Evolutionary conservation across 768 basidiomycete genomes (phyloP), one percentile per base, ranked within the genome.

Genomic region (Trametes villosa): DNA sequence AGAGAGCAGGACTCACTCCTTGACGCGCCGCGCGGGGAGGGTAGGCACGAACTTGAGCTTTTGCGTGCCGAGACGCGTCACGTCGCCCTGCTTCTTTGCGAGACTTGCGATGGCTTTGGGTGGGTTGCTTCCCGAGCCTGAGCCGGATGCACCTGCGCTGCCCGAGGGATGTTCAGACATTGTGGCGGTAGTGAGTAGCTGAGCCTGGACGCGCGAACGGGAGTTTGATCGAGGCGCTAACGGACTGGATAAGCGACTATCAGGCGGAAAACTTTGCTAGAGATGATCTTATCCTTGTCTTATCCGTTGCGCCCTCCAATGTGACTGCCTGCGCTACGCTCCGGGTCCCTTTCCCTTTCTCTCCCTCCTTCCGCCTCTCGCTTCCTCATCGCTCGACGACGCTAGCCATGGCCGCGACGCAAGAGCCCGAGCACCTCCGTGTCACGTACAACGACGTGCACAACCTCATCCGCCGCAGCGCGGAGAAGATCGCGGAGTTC

Each of bases 381-480:
- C 54, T 59, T 36, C 38, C 26, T 49, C 18, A 20, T 9, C 20
- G 26, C 33, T 31, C 40, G 11, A 44, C 24, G 18, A 18, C 53
- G 33, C n/a, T 47, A 13, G 20, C 41, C 22, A 53, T 62, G 49
- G 47, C 52, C 42, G 58, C 47, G 38, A 71, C 69, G 70, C 62
- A 69, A 3, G 77, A 78, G 70, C 78, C 84, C 40, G 73, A 87
- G 68, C 91, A 92, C 70, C 67, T 83, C 72, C 86, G 79, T 57
- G 79, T 88, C 57, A 96, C 93, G 20, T 97, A 97, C 79, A 96
- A 96, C 68, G 89, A 96, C 51, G 87, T 96, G 55, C 95, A 97
- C 81, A 92, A 92, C 65, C 81, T 94, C 62, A 94, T 96, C 67
- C 86, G 86, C 67, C 77, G 75, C 13, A 79, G 81, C 1, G 86